Base-by-base conservation (phyloP, 495 filamentous ascomycete species). In the Daldinia decipiens region DNA sequence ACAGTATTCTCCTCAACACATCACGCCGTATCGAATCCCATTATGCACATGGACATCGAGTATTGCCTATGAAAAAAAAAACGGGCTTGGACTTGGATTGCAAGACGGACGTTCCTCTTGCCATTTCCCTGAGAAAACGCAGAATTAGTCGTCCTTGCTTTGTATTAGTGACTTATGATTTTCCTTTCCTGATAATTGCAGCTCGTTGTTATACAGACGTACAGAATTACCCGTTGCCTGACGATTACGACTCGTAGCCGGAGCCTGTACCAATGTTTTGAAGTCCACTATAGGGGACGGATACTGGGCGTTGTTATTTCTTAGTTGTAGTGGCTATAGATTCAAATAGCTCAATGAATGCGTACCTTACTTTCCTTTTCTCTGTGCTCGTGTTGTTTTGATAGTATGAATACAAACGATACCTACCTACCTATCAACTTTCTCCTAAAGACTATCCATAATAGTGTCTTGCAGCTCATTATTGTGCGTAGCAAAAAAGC, bases 61-160 rank as follows among this genome's bases (percentile, higher is more conserved):
- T 38, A 55, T 65, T 50, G 15, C 29, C 8, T 11, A 69, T 69
- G 68, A 56, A 62, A 57, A 56, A 56, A 62, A 57, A 56, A 50
- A 36, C 11, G 59, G 70, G 31, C 51, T 31, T 65, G 65, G 65
- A 53, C 61, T 69, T 66, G 65, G 70, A 69, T 69, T 53, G 62
- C 43, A 62, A 62, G 26, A 62, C 19, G 56, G 52, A 55, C 59
- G 38, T 32, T 53, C 57, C 45, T 47, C 40, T 58, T 24, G 38
- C 24, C 17, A 19, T 50, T 55, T 24, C 38, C 43, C 56, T 50
- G 47, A 47, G 29, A 45, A 34, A 60, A 65, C 21, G 52, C 59
- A 60, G 17, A 54, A 29, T 64, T 26, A 36, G 36, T n/a, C 38
- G 17, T 45, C 39, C 57, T 70, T 65, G 61, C 50, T 50, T 65